Evolutionary conservation across 2,329 filamentous ascomycete genomes (phyloP), one percentile per base, ranked within the genome.

Genomic region (Fusarium buxicola): DNA sequence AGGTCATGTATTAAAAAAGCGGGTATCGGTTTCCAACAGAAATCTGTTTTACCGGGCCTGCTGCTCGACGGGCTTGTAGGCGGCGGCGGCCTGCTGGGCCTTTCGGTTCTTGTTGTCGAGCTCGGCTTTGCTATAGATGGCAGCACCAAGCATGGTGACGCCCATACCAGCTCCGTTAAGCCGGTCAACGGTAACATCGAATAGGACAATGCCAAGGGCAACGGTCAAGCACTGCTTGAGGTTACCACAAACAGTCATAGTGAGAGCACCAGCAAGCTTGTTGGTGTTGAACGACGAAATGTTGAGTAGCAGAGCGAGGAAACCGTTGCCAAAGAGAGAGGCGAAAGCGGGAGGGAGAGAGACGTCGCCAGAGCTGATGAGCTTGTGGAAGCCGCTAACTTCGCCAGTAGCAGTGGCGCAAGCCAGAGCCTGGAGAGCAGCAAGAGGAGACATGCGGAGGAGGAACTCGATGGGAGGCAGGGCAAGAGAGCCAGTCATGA

Each of bases 371-470:
- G 73, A 68, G 15, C 70, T 69, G 56, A 79, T 73, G 28, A 75
- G 71, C 25, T 74, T 68, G 41, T 73, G 72, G 65, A 83, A 80
- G 27, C 72, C 74, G 27, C 72, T 63, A 10, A 85, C 73, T 72
- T 89, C 86, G 55, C 85, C 85, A 13, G 79, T 82, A 27, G 80
- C 75, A 49, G 77, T 75, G 16, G 84, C 82, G 72, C 81, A 86
- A 36, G 81, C 69, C 39, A 86, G 66, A 13, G 84, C 83, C 73
- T 87, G 85, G 32, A 82, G 67, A 34, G 81, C 84, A 10, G 86
- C 86, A 8, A 89, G 78, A 2, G 86, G 86, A 11, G 84, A 86
- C 83, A 88, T 85, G 72, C 85, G 82, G 68, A 86, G 79, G n/a
- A 88, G 80, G 15, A 88, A 80, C 69, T 89, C 86, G 59, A 87